A percentile compares a stretch with the other conserved stretches of the same genome.
phyloP scores from a whole-genome alignment of 148 eudicot genomes.

The Nepenthes mirabilis region DNA sequence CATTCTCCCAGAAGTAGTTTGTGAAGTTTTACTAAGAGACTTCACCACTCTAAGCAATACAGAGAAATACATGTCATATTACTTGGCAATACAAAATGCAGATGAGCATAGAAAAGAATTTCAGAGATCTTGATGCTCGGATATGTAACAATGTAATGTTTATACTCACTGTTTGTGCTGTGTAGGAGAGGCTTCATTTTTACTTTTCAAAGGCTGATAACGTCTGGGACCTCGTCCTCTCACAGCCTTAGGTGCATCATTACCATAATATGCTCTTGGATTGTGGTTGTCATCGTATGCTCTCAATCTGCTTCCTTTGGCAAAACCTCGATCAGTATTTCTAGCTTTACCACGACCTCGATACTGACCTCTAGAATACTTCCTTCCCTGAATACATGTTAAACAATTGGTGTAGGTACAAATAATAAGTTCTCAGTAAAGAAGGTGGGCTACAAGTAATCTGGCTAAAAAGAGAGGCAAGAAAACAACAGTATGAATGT shows the following conservation, averaged over 20 bases:
- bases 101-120: background rate
- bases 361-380: constrained; percentile 48
- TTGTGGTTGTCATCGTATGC: constrained; percentile 22
- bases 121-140: no score
- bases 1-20: constrained; percentile 30
- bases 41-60: constrained; percentile 27
- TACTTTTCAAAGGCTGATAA: constrained; percentile 57
- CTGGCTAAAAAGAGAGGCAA: background rate
- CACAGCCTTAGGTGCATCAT: constrained; percentile 43
- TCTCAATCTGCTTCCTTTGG: constrained; percentile 34
- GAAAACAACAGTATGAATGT: no score
- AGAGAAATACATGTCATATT: background rate
- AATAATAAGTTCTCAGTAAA: background rate
- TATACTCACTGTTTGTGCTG: constrained; percentile 60
- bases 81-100: background rate
- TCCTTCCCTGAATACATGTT: constrained; percentile 38
- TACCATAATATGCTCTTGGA: constrained; percentile 8
- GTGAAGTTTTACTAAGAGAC: constrained; percentile 29
- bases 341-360: constrained; percentile 64
- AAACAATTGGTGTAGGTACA: background rate
- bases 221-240: constrained; percentile 84
- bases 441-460: background rate
- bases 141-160: no score
- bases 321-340: constrained; percentile 42
- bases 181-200: constrained; percentile 23